phyloP scores from a whole-genome alignment of 768 basidiomycete genomes.

The Suillus bovinus region DNA sequence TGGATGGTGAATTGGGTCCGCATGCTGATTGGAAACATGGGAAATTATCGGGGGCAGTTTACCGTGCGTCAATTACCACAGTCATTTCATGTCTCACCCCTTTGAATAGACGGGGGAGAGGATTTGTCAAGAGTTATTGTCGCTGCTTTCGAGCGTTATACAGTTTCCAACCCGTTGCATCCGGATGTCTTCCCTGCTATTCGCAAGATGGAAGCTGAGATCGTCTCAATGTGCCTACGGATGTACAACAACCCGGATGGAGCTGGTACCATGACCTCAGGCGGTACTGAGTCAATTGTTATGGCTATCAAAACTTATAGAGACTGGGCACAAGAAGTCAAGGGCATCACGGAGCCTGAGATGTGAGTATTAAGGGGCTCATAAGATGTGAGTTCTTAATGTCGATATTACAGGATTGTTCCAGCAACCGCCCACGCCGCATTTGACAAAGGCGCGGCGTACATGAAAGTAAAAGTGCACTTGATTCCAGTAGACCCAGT shows the following conservation, averaged over 20 bases:
- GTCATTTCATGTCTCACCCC: not conserved
- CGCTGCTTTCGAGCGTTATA: slow-evolving; percentile 78
- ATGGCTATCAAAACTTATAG: slow-evolving; percentile 95
- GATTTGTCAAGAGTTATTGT: slow-evolving; percentile 79
- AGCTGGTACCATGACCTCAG: slow-evolving; percentile 91
- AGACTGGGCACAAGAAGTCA: slow-evolving; percentile 85
- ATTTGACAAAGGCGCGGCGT: slow-evolving; percentile 90
- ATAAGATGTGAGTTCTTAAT: not conserved
- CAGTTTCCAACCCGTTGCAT: slow-evolving; percentile 88
- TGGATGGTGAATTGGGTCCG: slow-evolving; percentile 59
- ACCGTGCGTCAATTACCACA: slow-evolving; percentile 55
- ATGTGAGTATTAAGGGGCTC: slow-evolving; percentile 57
- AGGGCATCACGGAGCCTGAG: slow-evolving; percentile 90
- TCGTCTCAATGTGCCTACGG: slow-evolving; percentile 83
- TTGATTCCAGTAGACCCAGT: slow-evolving; percentile 75
- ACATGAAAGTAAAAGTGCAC: slow-evolving; percentile 89
- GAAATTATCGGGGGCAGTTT: slow-evolving; percentile 83
- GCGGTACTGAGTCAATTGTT: slow-evolving; percentile 94
- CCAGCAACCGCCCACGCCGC: slow-evolving; percentile 89
- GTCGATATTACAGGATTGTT: slow-evolving; percentile 58
- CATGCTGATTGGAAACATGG: slow-evolving; percentile 63
- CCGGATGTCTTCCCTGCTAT: slow-evolving; percentile 92
- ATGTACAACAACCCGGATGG: slow-evolving; percentile 85
- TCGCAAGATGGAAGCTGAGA: slow-evolving; percentile 96
- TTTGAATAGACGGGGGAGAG: slow-evolving; percentile 71